Conservation (phyloP, 106 monocot species). For the Chionographis japonica region DNA sequence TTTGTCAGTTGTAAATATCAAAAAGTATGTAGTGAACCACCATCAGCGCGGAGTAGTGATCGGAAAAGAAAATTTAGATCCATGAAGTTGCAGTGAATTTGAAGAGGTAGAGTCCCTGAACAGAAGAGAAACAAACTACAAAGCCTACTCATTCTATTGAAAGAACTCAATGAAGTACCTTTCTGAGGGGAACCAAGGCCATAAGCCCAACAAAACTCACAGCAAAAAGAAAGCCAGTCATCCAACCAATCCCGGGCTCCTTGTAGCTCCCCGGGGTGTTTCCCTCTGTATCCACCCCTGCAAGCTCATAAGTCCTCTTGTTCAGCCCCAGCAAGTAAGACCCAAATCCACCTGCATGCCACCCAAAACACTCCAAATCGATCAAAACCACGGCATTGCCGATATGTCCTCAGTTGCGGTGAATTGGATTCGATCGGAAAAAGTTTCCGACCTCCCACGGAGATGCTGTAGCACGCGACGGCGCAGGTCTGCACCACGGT, state of each 20-base stretch:
- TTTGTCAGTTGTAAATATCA: too few relatives aligned
- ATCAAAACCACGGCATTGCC: too few relatives aligned
- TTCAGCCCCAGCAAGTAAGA: constrained; percentile 80
- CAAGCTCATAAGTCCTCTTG: constrained; percentile 88
- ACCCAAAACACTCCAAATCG: neutral
- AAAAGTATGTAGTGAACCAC: too few relatives aligned
- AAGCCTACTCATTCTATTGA: too few relatives aligned
- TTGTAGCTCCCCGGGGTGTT: constrained; percentile 93
- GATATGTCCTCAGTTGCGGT: too few relatives aligned
- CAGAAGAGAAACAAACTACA: too few relatives aligned
- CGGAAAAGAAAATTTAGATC: too few relatives aligned
- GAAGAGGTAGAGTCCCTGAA: too few relatives aligned
- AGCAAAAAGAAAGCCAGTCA: constrained; percentile 78
- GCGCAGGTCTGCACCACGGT: constrained; percentile 76
- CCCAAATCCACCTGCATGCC: constrained; percentile 85
- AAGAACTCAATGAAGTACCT: constrained; percentile 28
- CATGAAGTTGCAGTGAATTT: too few relatives aligned
- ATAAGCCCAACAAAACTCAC: constrained; percentile 88
- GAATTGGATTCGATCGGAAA: too few relatives aligned
- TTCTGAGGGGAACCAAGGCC: constrained; percentile 86
- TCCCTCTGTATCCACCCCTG: constrained; percentile 79
- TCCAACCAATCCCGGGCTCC: constrained; percentile 91
- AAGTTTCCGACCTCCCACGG: constrained; percentile 50
- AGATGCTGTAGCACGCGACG: constrained; percentile 75
- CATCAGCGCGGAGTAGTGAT: too few relatives aligned